Conservation (phyloP, 768 basidiomycete species). For the Exsudoporus frostii region DNA sequence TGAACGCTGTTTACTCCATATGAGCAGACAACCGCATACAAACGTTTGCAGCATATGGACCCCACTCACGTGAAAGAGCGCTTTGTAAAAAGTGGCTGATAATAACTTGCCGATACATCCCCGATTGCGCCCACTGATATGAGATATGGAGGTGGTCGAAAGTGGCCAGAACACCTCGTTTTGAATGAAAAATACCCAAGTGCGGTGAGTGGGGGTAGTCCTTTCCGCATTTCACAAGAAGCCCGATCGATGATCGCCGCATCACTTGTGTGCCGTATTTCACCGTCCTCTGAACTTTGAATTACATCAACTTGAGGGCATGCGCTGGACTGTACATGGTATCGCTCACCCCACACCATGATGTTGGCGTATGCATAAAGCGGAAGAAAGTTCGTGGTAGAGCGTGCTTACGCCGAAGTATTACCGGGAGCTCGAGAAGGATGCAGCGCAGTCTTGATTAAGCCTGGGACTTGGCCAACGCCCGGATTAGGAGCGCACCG, state of each 20-base stretch:
- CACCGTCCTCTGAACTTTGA: constrained; percentile 10
- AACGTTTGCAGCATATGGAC: neutral
- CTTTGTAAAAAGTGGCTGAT: constrained; percentile 4
- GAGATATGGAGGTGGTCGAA: constrained; percentile 9
- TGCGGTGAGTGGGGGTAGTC: constrained; percentile 9
- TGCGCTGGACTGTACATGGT: neutral
- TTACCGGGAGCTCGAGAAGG: constrained; percentile 5
- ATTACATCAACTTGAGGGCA: constrained; percentile 12
- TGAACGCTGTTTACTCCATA: constrained; percentile 9
- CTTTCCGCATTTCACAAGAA: constrained; percentile 13
- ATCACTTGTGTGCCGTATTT: constrained; percentile 10
- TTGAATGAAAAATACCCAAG: constrained; percentile 27
- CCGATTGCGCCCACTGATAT: constrained; percentile 12
- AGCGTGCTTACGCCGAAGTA: neutral
- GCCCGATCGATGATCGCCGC: constrained; percentile 27
- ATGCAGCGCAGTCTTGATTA: neutral
- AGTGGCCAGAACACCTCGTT: constrained; percentile 11
- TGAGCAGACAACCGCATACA: neutral
- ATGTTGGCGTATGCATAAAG: neutral
- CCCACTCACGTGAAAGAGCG: constrained; percentile 10
- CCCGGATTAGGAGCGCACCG: neutral
- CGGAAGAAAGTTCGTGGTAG: neutral
- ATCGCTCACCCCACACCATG: neutral
- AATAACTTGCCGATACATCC: constrained; percentile 3
- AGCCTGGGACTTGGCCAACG: neutral